These are phyloP conservation scores for Martiniozyma asiatica DNA, from an alignment of 1,139 yeast species.

Conservation along the genomic window DNA sequence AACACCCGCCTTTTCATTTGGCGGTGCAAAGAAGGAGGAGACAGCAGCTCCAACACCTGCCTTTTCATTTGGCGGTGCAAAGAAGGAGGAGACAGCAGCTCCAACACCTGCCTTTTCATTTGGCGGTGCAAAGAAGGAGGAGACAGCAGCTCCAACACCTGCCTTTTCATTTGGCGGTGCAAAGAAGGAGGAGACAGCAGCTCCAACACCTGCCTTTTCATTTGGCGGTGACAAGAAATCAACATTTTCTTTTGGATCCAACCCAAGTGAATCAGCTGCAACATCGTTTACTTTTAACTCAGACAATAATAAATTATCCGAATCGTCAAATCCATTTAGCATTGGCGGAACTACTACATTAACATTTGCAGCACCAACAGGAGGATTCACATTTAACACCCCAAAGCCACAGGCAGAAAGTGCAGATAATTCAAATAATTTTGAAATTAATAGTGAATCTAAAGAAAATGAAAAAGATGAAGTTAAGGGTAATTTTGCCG, in stretches of 20 bases:
- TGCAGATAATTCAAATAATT: constrained; percentile 5
- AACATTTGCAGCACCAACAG: constrained; percentile 4
- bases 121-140: constrained; percentile 8
- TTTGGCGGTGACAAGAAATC: constrained; percentile 17
- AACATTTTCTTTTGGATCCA: constrained; percentile 23
- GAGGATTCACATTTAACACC: constrained; percentile 15
- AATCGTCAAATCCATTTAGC: constrained; percentile 13
- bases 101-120: constrained; percentile 9
- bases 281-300: too few species aligned
- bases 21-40: too few species aligned
- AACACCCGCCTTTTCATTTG: constrained; percentile 1
- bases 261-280: constrained; percentile 1
- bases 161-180: too few species aligned
- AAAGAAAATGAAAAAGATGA: constrained; percentile 28
- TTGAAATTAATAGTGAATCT: constrained; percentile 10
- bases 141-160: constrained; percentile 3
- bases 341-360: constrained; percentile 10
- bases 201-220: too few species aligned
- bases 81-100: constrained; percentile 5
- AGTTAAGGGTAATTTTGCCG: constrained; percentile 36
- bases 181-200: too few species aligned
- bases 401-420: constrained; percentile 11
- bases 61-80: constrained; percentile 3
- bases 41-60: constrained; percentile 3
- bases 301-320: too few species aligned